These are phyloP conservation scores for Endotrypanum monterogeii DNA, from an alignment of 208 protist genomes.

Conservation along the genomic window DNA sequence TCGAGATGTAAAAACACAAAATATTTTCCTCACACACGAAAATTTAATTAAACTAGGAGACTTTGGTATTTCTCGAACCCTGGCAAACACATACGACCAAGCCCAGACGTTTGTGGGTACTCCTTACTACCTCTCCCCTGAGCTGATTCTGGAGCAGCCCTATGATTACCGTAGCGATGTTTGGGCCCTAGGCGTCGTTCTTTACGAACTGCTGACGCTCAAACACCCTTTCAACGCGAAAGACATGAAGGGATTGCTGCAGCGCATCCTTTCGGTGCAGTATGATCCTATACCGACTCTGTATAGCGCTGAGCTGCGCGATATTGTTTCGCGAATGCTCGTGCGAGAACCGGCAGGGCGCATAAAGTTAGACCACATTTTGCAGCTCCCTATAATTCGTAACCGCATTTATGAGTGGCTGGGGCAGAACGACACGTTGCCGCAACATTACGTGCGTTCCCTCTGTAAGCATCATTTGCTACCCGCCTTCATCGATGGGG, in stretches of 20 bases:
- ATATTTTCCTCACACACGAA: constrained; percentile 92
- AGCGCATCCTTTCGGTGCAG: constrained; percentile 88
- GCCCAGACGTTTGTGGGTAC: constrained; percentile 95
- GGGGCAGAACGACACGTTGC: constrained; percentile 53
- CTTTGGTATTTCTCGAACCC: constrained; percentile 93
- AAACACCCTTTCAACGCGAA: constrained; percentile 91
- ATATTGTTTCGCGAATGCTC: constrained; percentile 78
- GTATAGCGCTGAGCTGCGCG: constrained; percentile 76
- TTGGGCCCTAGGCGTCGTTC: constrained; percentile 92
- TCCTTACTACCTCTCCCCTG: constrained; percentile 94
- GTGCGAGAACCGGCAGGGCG: constrained; percentile 73
- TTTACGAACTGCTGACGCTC: constrained; percentile 89
- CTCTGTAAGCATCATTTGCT: constrained; percentile 70
- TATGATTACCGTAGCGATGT: constrained; percentile 95
- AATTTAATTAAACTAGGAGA: constrained; percentile 93
- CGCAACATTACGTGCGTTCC: constrained; percentile 68
- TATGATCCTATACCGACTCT: constrained; percentile 77
- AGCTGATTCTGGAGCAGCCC: constrained; percentile 92
- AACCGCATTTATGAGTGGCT: constrained; percentile 79
- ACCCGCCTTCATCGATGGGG: constrained; percentile 38
- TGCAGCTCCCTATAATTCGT: constrained; percentile 77
- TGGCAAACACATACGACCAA: constrained; percentile 91
- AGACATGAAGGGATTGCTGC: constrained; percentile 88
- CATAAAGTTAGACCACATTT: constrained; percentile 63
- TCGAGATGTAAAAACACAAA: constrained; percentile 94